Evolutionary conservation across 768 basidiomycete genomes (phyloP).

Genomic region (Tremella yokohamensis): DNA sequence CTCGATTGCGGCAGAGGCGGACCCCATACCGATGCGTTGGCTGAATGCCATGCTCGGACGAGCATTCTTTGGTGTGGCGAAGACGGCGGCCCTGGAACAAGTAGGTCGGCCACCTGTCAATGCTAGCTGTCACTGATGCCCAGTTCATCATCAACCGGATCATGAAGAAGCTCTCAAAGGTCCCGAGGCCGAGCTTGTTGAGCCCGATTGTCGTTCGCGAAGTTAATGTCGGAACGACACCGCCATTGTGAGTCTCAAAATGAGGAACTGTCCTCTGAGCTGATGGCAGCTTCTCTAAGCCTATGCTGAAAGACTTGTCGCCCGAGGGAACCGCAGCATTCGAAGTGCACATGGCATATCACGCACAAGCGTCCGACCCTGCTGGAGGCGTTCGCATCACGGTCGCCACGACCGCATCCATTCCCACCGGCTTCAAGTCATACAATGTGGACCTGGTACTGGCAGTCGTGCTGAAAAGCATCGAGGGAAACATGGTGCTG

Average conservation of each 20-base stretch:
- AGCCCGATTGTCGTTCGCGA: conserved; percentile 80
- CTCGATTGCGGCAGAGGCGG: conserved; percentile 85
- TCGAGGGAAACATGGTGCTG: conserved; percentile 86
- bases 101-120: conserved; percentile 21
- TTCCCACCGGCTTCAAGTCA: conserved; percentile 78
- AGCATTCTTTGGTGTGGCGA: conserved; percentile 86
- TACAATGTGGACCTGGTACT: conserved; percentile 86
- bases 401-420: conserved; percentile 80
- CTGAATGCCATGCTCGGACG: conserved; percentile 90
- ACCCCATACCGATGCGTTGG: conserved; percentile 97
- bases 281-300: conserved; percentile 71
- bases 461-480: conserved; percentile 77
- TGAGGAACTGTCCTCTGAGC: not conserved
- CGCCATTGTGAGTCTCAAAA: conserved; percentile 55
- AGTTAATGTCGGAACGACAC: conserved; percentile 77
- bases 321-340: conserved; percentile 87
- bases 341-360: conserved; percentile 67
- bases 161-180: conserved; percentile 89
- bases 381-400: conserved; percentile 83
- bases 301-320: conserved; percentile 96
- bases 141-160: conserved; percentile 75
- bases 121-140: conserved; percentile 3
- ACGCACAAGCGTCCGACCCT: conserved; percentile 56
- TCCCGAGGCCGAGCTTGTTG: conserved; percentile 82
- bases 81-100: conserved; percentile 71